A percentile compares a stretch with the other conserved stretches of the same genome.
Evolutionary conservation across 106 monocot genomes (phyloP).

Genomic region (Dendrobium huoshanense): DNA sequence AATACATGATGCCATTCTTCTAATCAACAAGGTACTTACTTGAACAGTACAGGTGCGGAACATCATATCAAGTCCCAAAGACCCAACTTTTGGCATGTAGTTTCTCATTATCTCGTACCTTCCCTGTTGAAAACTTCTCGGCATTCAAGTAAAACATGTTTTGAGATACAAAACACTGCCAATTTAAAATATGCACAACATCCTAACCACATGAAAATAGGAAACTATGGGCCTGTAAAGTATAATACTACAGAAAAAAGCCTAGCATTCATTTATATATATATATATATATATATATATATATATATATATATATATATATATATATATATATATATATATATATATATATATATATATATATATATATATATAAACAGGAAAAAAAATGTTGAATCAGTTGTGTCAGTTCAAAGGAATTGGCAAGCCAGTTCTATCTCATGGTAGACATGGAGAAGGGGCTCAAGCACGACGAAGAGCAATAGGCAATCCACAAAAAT

Average conservation of each 20-base stretch:
- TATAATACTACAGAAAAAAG: not conserved
- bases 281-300: not conserved
- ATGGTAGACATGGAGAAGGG: too few species aligned
- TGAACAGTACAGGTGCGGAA: slow-evolving; percentile 97
- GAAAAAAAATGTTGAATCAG: too few species aligned
- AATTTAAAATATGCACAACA: not conserved
- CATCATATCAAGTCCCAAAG: slow-evolving; percentile 99
- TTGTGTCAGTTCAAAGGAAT: too few species aligned
- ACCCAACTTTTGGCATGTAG: slow-evolving; percentile 99
- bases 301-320: not conserved
- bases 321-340: not conserved
- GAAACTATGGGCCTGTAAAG: not conserved
- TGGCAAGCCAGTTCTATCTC: too few species aligned
- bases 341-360: not conserved
- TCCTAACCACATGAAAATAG: not conserved
- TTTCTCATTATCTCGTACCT: slow-evolving; percentile 96
- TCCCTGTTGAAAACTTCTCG: slow-evolving; percentile 40
- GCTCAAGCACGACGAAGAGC: too few species aligned
- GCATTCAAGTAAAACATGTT: not conserved
- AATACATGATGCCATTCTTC: not conserved
- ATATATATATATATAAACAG: not conserved
- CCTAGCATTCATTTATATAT: not conserved
- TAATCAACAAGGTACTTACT: slow-evolving; percentile 27
- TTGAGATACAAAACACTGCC: not conserved
- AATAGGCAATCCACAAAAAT: too few species aligned